Conservation (phyloP, 345 rosid genomes). For the Psidium guajava region DNA sequence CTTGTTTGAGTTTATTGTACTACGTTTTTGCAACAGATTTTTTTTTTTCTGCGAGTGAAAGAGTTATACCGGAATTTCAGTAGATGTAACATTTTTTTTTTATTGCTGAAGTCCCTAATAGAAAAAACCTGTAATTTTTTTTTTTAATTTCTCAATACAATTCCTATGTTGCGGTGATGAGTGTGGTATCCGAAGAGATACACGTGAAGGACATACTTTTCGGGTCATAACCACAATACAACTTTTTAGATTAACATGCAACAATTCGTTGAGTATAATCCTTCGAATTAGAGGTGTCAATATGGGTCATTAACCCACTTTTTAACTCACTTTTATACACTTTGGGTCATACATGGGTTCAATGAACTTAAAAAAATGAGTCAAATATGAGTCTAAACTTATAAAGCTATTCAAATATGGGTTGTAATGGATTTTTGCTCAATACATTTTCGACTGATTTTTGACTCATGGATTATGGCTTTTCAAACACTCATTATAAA, state of each 20-base stretch:
- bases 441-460: too few relatives aligned
- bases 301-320: too few relatives aligned
- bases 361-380: too few relatives aligned
- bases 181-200: not conserved
- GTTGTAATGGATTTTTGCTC: too few relatives aligned
- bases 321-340: too few relatives aligned
- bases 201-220: not conserved
- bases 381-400: too few relatives aligned
- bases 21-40: not conserved
- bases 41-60: not conserved
- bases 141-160: not conserved
- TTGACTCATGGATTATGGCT: too few relatives aligned
- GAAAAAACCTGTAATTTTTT: not conserved
- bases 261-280: not conserved
- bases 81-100: not conserved
- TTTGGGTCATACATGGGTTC: too few relatives aligned
- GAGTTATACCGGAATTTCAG: not conserved
- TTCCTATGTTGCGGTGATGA: not conserved
- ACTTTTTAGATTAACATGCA: not conserved
- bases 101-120: not conserved
- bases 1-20: not conserved
- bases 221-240: not conserved
- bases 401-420: too few relatives aligned
- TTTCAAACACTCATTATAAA: too few relatives aligned
- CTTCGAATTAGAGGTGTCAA: too few relatives aligned